Percentiles rank a stretch among this genome's conserved stretches.
phyloP scores from a whole-genome alignment of 768 basidiomycete species.

The Mycena galopus region DNA sequence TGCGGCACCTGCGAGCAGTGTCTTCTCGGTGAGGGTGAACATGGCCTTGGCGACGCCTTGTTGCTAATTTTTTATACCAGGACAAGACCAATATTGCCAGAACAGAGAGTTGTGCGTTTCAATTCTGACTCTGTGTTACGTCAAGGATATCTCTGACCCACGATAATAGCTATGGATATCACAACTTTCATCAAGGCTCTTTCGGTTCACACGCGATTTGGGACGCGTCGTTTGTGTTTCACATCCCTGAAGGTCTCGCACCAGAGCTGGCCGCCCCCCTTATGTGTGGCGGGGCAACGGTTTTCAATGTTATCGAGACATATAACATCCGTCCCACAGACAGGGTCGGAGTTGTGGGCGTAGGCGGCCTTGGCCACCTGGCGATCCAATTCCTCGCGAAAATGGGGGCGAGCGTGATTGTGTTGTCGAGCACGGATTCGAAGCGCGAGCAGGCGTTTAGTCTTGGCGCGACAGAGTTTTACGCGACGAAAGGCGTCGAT shows the following conservation, averaged over 20 bases:
- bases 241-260: slow-evolving; percentile 46
- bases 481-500: slow-evolving; percentile 44
- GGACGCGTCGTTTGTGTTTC: slow-evolving; percentile 50
- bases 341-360: slow-evolving; percentile 46
- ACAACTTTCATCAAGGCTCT: slow-evolving; percentile 39
- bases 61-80: slow-evolving; percentile 13
- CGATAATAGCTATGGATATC: slow-evolving; percentile 41
- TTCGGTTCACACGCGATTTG: slow-evolving; percentile 50
- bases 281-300: slow-evolving; percentile 40
- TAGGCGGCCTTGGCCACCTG: slow-evolving; percentile 55
- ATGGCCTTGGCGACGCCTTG: too few species aligned
- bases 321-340: slow-evolving; percentile 22
- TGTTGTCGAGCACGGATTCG: slow-evolving; percentile 48
- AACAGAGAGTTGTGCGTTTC: background rate
- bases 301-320: slow-evolving; percentile 13
- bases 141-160: background rate
- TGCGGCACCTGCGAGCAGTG: slow-evolving; percentile 53
- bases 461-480: slow-evolving; percentile 52
- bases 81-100: slow-evolving; percentile 23
- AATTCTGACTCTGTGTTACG: too few species aligned
- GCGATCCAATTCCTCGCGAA: slow-evolving; percentile 54
- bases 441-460: slow-evolving; percentile 48
- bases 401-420: slow-evolving; percentile 56
- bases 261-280: slow-evolving; percentile 51
- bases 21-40: slow-evolving; percentile 37